Evolutionary conservation across 495 filamentous ascomycete species (phyloP).

Genomic region (Jackrogersella multiformis): DNA sequence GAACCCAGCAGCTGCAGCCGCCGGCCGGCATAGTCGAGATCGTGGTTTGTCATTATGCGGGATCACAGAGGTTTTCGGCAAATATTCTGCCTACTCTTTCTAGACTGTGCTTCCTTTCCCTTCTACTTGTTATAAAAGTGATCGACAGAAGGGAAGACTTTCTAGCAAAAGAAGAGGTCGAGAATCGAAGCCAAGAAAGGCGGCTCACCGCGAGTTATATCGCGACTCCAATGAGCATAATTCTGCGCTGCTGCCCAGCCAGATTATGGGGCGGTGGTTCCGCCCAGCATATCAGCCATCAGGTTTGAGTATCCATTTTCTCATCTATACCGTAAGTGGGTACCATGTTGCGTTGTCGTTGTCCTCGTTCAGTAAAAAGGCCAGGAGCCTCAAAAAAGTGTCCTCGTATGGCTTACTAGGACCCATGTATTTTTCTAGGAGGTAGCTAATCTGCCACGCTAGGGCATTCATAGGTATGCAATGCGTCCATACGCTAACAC

Average conservation of each 20-base stretch:
- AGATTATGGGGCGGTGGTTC: slow-evolving; percentile 36
- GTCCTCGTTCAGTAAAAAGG: slow-evolving; percentile 24
- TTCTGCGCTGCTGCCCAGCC: slow-evolving; percentile 31
- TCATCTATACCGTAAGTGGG: slow-evolving; percentile 18
- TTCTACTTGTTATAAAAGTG: slow-evolving; percentile 1
- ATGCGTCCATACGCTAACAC: slow-evolving; percentile 18
- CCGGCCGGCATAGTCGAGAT: slow-evolving; percentile 33
- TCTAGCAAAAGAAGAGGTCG: slow-evolving; percentile 5
- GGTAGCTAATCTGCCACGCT: slow-evolving; percentile 1
- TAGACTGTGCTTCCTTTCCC: too few species aligned
- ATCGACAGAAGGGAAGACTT: slow-evolving; percentile 11
- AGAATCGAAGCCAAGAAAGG: slow-evolving; percentile 34
- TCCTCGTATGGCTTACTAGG: slow-evolving; percentile 5
- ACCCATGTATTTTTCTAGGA: slow-evolving; percentile 14
- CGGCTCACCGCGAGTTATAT: slow-evolving; percentile 39
- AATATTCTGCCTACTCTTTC: neutral
- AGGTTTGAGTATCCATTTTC: slow-evolving; percentile 25
- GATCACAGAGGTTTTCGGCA: slow-evolving; percentile 1
- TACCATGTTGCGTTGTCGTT: slow-evolving; percentile 39
- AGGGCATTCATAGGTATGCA: slow-evolving; percentile 10
- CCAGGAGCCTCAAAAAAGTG: slow-evolving; percentile 29
- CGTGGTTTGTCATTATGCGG: slow-evolving; percentile 19
- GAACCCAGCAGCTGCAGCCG: slow-evolving; percentile 36
- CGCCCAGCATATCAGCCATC: slow-evolving; percentile 16
- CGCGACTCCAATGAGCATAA: slow-evolving; percentile 11